Evolutionary conservation across 371 early-diverging fungal genomes (phyloP).

Genomic region (Lichtheimia ornata): DNA sequence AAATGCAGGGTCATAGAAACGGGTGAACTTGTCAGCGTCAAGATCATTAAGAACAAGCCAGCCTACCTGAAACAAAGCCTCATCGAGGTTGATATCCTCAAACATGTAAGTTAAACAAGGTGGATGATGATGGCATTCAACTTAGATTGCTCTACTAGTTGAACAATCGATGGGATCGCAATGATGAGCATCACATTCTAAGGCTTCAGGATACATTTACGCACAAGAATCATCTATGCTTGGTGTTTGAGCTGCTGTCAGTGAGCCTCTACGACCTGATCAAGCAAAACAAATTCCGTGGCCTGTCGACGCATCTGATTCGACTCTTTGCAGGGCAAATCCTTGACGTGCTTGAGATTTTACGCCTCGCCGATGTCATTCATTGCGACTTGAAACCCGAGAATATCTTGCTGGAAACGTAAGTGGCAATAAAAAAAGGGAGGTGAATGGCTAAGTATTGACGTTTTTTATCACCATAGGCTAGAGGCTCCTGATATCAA

Average conservation of each 20-base stretch:
- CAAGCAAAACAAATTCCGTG: constrained; percentile 95
- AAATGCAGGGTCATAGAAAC: constrained; percentile 88
- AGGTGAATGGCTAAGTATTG: not conserved
- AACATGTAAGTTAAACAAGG: constrained; percentile 50
- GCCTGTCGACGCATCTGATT: constrained; percentile 86
- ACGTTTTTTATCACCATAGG: constrained; percentile 32
- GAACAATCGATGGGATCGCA: constrained; percentile 79
- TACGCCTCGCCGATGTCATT: constrained; percentile 88
- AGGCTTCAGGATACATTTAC: constrained; percentile 91
- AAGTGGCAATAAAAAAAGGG: constrained; percentile 1
- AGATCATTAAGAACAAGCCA: constrained; percentile 95
- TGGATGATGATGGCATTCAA: not conserved
- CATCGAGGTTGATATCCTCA: constrained; percentile 93
- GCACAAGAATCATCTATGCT: constrained; percentile 90
- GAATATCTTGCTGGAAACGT: constrained; percentile 90
- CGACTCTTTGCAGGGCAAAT: constrained; percentile 85
- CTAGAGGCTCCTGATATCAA: constrained; percentile 90
- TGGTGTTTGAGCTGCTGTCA: constrained; percentile 94
- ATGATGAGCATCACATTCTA: constrained; percentile 84
- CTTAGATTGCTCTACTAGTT: constrained; percentile 43
- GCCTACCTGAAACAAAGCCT: constrained; percentile 95
- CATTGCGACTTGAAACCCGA: constrained; percentile 99
- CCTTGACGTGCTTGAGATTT: constrained; percentile 81
- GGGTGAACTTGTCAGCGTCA: constrained; percentile 86
- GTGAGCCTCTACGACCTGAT: constrained; percentile 97